These are phyloP conservation scores for Termitomyces sp. DNA, from an alignment of 768 basidiomycete species.

Conservation along the genomic window DNA sequence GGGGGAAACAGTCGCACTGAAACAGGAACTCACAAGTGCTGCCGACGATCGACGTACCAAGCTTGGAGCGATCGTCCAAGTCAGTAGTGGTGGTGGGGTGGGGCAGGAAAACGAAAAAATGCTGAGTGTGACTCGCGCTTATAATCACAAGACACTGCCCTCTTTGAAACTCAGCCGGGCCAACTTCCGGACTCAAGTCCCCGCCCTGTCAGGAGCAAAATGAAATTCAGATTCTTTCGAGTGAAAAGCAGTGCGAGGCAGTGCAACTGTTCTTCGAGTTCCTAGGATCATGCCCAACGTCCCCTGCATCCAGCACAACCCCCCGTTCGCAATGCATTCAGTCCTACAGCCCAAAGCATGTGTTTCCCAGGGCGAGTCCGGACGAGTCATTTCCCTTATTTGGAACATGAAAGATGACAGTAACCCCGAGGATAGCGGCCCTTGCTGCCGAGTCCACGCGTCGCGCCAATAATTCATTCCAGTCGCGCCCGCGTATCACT, in stretches of 20 bases:
- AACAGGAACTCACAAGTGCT: constrained; percentile 9
- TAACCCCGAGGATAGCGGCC: constrained; percentile 10
- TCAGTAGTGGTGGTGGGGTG: constrained; percentile 8
- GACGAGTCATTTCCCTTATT: constrained; percentile 12
- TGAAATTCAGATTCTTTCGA: not conserved
- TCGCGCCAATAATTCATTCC: not conserved
- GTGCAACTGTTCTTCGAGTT: constrained; percentile 1
- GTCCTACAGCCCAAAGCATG: not conserved
- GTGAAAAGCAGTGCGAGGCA: not conserved
- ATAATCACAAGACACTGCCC: constrained; percentile 10
- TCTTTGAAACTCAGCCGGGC: constrained; percentile 17
- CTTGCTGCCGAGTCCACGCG: constrained; percentile 2
- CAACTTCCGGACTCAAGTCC: constrained; percentile 4
- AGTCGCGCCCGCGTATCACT: not conserved
- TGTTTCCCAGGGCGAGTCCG: constrained; percentile 9
- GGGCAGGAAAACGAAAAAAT: constrained; percentile 5
- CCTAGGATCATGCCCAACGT: not conserved
- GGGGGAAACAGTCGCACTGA: not conserved
- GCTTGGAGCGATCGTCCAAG: constrained; percentile 9
- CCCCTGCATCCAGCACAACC: not conserved
- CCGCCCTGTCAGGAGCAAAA: constrained; percentile 5
- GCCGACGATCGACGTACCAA: not conserved
- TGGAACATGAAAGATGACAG: constrained; percentile 4
- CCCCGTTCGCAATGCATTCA: not conserved
- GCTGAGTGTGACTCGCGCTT: constrained; percentile 11